Percentiles rank a stretch among this genome's conserved stretches.
These are phyloP conservation scores for Striga hermonthica DNA, from an alignment of 305 asterid genomes.

Conservation along the genomic window DNA sequence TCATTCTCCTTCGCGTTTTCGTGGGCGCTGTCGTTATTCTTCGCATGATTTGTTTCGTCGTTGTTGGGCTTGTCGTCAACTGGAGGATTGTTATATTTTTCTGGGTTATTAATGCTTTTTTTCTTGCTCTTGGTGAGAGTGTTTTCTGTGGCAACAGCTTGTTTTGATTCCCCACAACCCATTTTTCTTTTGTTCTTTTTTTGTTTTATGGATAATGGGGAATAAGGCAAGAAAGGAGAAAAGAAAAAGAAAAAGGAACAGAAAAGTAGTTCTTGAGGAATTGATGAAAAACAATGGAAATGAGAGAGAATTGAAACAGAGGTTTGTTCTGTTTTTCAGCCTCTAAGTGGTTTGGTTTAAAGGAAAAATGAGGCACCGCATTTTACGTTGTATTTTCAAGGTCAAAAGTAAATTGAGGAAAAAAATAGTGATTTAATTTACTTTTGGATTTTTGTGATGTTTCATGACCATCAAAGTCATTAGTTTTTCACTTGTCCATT, in stretches of 20 bases:
- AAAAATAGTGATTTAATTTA: no score
- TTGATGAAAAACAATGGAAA: slow-evolving; percentile 31
- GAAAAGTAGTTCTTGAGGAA: slow-evolving; percentile 8
- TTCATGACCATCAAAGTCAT: no score
- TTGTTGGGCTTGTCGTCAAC: slow-evolving; percentile 1
- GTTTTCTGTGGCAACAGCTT: slow-evolving; percentile 59
- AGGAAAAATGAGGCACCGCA: slow-evolving; percentile 33
- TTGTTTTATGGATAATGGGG: no score
- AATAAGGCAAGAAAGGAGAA: no score
- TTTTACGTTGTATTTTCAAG: slow-evolving; percentile 45
- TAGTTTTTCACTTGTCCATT: no score
- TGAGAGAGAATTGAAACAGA: slow-evolving; percentile 34
- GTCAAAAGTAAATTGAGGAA: slow-evolving; percentile 17
- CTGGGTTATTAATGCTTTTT: slow-evolving; percentile 36
- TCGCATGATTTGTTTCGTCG: not conserved
- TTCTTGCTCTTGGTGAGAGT: slow-evolving; percentile 45
- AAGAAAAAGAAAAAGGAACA: not conserved
- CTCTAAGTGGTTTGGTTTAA: slow-evolving; percentile 32
- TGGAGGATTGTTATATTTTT: slow-evolving; percentile 19
- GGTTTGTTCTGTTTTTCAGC: not conserved
- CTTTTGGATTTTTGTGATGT: no score
- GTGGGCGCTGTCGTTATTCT: slow-evolving; percentile 4
- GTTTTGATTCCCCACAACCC: slow-evolving; percentile 93
- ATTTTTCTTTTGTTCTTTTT: slow-evolving; percentile 24
- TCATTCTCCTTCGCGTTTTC: slow-evolving; percentile 23